These are phyloP conservation scores for Beauveria sp. DNA, from an alignment of 2,329 filamentous ascomycete genomes.

Conservation along the genomic window DNA sequence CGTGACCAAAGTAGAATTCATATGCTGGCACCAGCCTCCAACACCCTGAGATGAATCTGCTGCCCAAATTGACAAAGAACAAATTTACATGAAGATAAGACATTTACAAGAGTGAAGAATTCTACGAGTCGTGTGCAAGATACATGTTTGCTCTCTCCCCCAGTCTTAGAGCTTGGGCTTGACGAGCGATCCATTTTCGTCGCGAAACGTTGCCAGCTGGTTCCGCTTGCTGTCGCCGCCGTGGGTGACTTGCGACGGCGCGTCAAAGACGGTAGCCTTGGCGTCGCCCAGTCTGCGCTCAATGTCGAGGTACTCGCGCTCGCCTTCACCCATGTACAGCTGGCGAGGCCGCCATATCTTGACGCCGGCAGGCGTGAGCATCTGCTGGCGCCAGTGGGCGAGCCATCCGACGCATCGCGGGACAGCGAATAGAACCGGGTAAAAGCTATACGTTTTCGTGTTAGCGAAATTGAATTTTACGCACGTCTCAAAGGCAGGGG, in stretches of 20 bases:
- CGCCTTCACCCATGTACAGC: slow-evolving; percentile 37
- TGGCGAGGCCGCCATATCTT: slow-evolving; percentile 45
- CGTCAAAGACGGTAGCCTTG: slow-evolving; percentile 25
- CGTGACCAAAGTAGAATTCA: too few relatives aligned
- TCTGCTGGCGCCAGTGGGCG: slow-evolving; percentile 44
- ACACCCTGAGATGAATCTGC: too few relatives aligned
- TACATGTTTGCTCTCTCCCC: too few relatives aligned
- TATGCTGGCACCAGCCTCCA: too few relatives aligned
- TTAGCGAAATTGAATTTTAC: slow-evolving; percentile 2
- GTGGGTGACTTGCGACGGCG: slow-evolving; percentile 29
- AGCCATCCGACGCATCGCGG: slow-evolving; percentile 44
- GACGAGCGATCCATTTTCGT: slow-evolving; percentile 27
- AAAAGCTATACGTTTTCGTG: slow-evolving; percentile 26
- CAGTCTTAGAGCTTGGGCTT: slow-evolving; percentile 18
- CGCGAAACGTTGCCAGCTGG: slow-evolving; percentile 30
- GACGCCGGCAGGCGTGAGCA: slow-evolving; percentile 36
- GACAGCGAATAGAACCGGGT: slow-evolving; percentile 43
- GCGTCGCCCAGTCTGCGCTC: slow-evolving; percentile 25
- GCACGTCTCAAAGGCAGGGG: too few relatives aligned
- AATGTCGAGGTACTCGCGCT: slow-evolving; percentile 36
- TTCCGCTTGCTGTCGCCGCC: slow-evolving; percentile 36
- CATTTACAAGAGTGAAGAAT: neutral
- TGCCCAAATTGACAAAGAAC: neutral
- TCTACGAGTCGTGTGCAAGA: neutral
- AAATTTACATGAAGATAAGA: neutral